phyloP scores from a whole-genome alignment of 2,329 filamentous ascomycete species.

The Fusarium torulosum region DNA sequence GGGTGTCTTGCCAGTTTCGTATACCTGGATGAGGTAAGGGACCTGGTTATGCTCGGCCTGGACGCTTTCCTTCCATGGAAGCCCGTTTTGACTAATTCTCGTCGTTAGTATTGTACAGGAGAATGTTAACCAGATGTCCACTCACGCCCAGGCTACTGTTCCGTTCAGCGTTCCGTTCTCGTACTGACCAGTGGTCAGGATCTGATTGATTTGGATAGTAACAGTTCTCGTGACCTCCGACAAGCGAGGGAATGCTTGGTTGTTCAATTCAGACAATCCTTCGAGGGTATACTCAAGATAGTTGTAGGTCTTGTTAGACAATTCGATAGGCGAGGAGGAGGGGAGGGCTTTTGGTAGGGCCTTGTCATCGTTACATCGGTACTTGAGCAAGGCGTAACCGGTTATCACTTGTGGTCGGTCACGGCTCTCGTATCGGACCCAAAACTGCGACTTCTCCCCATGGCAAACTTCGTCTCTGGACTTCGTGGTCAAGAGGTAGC shows the following conservation, averaged over 20 bases:
- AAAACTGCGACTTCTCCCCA: constrained; percentile 2
- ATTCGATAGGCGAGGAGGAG: constrained; percentile 39
- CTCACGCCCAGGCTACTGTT: constrained; percentile 35
- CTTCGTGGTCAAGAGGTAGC: constrained; percentile 24
- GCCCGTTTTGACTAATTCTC: constrained; percentile 12
- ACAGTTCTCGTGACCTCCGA: constrained; percentile 64
- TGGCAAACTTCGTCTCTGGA: background rate
- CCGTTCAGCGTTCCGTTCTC: constrained; percentile 33
- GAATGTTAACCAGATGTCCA: fast-evolving
- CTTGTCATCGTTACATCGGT: background rate
- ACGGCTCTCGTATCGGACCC: constrained; percentile 36
- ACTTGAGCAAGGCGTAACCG: constrained; percentile 29
- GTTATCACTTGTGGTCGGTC: constrained; percentile 25
- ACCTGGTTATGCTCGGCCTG: constrained; percentile 30
- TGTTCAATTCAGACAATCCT: background rate
- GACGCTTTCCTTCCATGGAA: constrained; percentile 33
- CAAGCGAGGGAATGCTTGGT: constrained; percentile 53
- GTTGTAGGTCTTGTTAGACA: constrained; percentile 52
- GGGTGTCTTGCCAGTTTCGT: constrained; percentile 50
- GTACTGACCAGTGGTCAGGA: constrained; percentile 50
- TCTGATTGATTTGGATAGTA: constrained; percentile 60
- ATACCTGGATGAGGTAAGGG: constrained; percentile 35
- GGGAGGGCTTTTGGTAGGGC: constrained; percentile 15
- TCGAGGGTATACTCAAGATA: constrained; percentile 60
- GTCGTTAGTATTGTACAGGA: background rate